Conservation (phyloP, 345 rosid species). For the Sisymbrium altissimum region DNA sequence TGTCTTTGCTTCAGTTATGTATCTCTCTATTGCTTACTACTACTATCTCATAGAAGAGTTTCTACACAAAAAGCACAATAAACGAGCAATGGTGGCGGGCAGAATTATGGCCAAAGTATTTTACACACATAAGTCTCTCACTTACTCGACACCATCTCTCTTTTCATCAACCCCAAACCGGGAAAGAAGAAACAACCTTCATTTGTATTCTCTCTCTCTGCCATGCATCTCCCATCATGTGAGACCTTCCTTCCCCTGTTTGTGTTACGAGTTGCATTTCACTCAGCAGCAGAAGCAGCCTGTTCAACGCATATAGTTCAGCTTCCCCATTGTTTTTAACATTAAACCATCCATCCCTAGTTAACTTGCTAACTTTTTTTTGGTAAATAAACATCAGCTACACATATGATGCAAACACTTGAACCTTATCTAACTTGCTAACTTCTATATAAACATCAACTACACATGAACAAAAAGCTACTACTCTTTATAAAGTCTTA, state of each 20-base stretch:
- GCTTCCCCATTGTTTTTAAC: neutral
- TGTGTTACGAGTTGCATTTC: constrained; percentile 1
- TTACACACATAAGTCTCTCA: neutral
- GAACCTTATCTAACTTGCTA: neutral
- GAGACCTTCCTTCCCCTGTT: constrained; percentile 6
- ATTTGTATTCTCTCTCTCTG: neutral
- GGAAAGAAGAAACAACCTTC: constrained; percentile 6
- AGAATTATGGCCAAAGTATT: neutral
- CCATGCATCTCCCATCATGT: constrained; percentile 3
- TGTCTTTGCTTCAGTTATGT: neutral
- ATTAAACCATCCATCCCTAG: constrained; percentile 6
- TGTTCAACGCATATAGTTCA: constrained; percentile 16
- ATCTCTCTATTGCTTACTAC: neutral
- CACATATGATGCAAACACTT: too few species aligned
- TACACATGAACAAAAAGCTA: neutral
- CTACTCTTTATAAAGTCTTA: too few species aligned
- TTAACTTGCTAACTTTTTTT: neutral
- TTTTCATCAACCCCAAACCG: neutral
- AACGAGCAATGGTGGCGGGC: too few species aligned
- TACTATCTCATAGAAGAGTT: neutral
- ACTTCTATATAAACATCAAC: neutral
- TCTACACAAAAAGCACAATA: constrained; percentile 7
- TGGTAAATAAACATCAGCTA: neutral
- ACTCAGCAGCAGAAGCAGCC: constrained; percentile 31
- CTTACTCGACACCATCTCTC: neutral